Evolutionary conservation across 129 eudicot species (phyloP).

Genomic region (Rutidosis leptorrhynchoides): DNA sequence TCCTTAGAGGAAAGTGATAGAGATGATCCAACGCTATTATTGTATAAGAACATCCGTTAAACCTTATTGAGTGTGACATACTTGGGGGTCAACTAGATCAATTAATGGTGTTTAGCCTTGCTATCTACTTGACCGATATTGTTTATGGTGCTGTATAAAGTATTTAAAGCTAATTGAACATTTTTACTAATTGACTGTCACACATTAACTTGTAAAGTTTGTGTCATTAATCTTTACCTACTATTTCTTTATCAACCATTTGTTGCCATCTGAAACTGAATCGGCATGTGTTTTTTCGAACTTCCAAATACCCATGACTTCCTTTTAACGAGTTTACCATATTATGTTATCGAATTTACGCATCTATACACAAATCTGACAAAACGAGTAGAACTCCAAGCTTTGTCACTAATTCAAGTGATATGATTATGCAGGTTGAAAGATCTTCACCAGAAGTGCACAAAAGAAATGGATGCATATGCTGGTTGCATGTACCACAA

Average conservation of each 20-base stretch:
- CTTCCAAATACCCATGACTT: not conserved
- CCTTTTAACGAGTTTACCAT: not conserved
- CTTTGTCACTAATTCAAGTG: not conserved
- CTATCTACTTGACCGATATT: not conserved
- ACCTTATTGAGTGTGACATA: not conserved
- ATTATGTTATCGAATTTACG: not conserved
- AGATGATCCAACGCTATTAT: not conserved
- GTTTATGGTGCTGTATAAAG: not conserved
- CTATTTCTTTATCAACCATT: too few relatives aligned
- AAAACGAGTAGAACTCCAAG: not conserved
- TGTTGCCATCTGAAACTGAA: too few relatives aligned
- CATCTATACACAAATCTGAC: not conserved
- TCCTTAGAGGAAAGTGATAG: not conserved
- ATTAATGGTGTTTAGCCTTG: not conserved
- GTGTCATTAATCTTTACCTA: not conserved
- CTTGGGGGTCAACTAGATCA: not conserved
- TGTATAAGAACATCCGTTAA: not conserved
- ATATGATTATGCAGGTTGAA: conserved; percentile 48
- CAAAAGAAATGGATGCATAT: conserved; percentile 78
- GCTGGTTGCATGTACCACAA: conserved; percentile 89
- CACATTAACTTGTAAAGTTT: not conserved
- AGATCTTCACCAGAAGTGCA: conserved; percentile 83
- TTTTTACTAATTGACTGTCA: not conserved
- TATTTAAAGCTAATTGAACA: not conserved
- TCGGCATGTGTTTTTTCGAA: not conserved